Base-by-base conservation (phyloP, 2,329 filamentous ascomycete genomes). In the Aspergillus melleus region DNA sequence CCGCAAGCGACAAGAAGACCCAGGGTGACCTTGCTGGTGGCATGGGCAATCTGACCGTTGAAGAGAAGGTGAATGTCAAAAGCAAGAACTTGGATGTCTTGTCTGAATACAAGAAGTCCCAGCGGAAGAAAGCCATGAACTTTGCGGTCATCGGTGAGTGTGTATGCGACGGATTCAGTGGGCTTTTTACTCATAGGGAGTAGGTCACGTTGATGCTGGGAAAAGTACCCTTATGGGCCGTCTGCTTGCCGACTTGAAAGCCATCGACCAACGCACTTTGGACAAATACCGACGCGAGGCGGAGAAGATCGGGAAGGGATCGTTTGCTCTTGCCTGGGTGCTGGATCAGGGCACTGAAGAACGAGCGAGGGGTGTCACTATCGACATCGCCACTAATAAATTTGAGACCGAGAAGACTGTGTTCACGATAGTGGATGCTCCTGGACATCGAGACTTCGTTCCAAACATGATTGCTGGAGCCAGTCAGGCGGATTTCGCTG, bases 391-490 rank as follows among this genome's bases (percentile, higher is more conserved):
- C 9, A 96, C 90, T 19, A 96, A 96, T 72, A 88, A 92, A 64
- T 99, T 99, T 71, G 91, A 96, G 72, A 99, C 96, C 0, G 88
- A 91, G 1, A 89, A 84, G 54, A 95, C 92, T 0, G 85, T 84
- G 11, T 98, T 98, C 71, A 98, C 95, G 1, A 96, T 99, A 50
- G 83, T 99, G 4, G 95, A 99, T 73, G 94, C 95, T 0, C 95
- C 95, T 0, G 95, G 95, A 0, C 95, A 99, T 76, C 86, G 88
- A 61, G 95, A 99, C 73, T 99, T 98, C 72, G 92, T 99, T 20
- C 95, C 95, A 0, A 99, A 97, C 75, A 99, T 99, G 95, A 97
- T 99, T 73, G 94, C 94, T 2, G 95, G 95, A 14, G 92, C 94
- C 3, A 95, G 91, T 60, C 94, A 97, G 76, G 96, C 95, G 10